Base-by-base conservation (phyloP, 768 basidiomycete species). In the Fibroporia radiculosa region DNA sequence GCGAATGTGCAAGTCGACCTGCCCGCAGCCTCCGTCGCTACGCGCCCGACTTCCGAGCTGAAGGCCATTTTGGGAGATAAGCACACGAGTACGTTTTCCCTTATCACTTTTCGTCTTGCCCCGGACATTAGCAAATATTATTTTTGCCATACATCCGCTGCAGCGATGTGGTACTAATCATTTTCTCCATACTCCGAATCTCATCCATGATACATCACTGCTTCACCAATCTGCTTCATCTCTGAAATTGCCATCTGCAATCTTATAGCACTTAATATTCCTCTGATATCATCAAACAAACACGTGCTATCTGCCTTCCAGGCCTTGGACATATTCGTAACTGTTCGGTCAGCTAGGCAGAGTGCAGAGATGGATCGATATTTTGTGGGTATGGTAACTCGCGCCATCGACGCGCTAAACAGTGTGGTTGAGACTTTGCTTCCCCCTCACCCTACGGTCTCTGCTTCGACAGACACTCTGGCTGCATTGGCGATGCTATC, bases 261-360 rank as follows among this genome's bases (percentile, higher is more conserved):
- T n/a, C 4, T 40, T 34, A 14, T 22, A 46, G 45, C 16, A 11
- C 7, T 19, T 26, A 14, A 2, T 23, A n/a, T 46, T 4, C 37
- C 37, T 20, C 3, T 4, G 2, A 19, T 40, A 20, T 29, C 27
- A 5, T 39, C 45, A 4, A 20, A 12, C 18, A 39, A 16, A 8
- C 13, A 32, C 33, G 40, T 41, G 19, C 16, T 39, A 18, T n/a
- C 39, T 33, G 37, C 45, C 2, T 31, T 50, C 20, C 45, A 50
- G 19, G 31, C 49, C 16, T 39, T 44, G 27, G 49, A 50, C 20
- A 31, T n/a, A 14, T 29, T 50, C 34, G 35, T 43, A 5, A 40
- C 37, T 33, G 22, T 47, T 8, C 35, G 36, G 24, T 2, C 27
- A 10, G 16, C 18, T 20, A 28, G 41, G 28, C 36, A 28, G 41